Percentiles rank a stretch among this genome's conserved stretches.
These are phyloP conservation scores for Brassica napus DNA, from an alignment of 345 rosid species.

Conservation along the genomic window DNA sequence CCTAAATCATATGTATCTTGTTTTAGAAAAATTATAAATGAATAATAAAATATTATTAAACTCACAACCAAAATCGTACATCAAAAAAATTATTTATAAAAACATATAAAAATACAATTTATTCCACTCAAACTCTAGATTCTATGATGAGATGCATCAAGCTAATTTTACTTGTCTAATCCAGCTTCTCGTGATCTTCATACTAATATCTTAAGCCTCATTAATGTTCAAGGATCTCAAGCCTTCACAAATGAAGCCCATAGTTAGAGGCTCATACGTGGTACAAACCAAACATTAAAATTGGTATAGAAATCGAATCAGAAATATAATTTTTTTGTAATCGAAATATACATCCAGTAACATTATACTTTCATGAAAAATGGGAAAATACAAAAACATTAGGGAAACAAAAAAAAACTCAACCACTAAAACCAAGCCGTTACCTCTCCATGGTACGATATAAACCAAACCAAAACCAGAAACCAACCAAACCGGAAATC, in stretches of 20 bases:
- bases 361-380: neutral
- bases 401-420: neutral
- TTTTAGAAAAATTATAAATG: too few relatives aligned
- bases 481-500: neutral
- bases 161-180: too few relatives aligned
- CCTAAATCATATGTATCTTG: too few relatives aligned
- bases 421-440: conserved; percentile 8
- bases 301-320: conserved; percentile 21
- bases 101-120: too few relatives aligned
- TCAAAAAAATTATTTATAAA: too few relatives aligned
- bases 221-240: neutral
- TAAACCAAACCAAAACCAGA: conserved; percentile 10
- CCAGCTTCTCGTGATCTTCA: neutral
- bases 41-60: too few relatives aligned
- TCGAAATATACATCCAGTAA: conserved; percentile 12
- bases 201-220: neutral
- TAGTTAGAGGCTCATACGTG: neutral
- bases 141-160: neutral
- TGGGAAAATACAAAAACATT: conserved; percentile 22
- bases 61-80: too few relatives aligned
- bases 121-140: too few relatives aligned
- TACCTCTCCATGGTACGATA: conserved; percentile 19
- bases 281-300: conserved; percentile 1
- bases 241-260: neutral
- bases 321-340: neutral